Percentiles rank a stretch among this genome's conserved stretches.
Evolutionary conservation across 1,284 basidiomycete species (phyloP).

Genomic region (Cerrena zonata): DNA sequence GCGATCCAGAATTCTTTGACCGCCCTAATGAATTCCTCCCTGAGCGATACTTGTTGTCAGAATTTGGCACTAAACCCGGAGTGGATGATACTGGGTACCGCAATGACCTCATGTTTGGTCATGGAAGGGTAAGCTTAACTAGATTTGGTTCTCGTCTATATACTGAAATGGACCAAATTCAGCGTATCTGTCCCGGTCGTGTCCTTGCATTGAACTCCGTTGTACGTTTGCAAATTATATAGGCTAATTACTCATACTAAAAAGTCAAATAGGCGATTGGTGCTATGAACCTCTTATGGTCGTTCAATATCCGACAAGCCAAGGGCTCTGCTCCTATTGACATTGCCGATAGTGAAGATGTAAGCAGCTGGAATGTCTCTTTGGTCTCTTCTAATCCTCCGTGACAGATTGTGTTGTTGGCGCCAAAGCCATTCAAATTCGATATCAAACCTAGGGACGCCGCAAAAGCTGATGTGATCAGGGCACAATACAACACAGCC

Average conservation of each 20-base stretch:
- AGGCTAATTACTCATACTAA: not conserved
- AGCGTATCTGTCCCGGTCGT: constrained; percentile 9
- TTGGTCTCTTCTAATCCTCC: not conserved
- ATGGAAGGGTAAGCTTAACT: constrained; percentile 7
- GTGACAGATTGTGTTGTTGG: not conserved
- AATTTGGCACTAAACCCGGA: constrained; percentile 3
- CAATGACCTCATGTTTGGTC: constrained; percentile 7
- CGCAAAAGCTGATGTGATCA: constrained; percentile 5
- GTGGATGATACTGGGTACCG: constrained; percentile 2
- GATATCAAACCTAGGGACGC: constrained; percentile 3
- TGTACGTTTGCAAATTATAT: not conserved
- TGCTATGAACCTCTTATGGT: constrained; percentile 8
- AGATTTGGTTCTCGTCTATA: not conserved
- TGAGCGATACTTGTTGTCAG: constrained; percentile 4
- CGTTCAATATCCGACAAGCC: not conserved
- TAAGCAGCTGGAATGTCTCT: not conserved
- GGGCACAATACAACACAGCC: not conserved
- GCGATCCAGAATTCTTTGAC: constrained; percentile 4
- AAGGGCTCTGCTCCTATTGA: constrained; percentile 2
- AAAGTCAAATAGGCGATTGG: not conserved
- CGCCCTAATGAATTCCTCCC: constrained; percentile 4
- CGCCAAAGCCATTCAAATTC: constrained; percentile 5
- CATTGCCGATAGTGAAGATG: not conserved
- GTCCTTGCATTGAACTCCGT: constrained; percentile 6
- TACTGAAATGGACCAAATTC: not conserved